Conservation (phyloP, 352 stramenopile genomes). For the Globisporangium middletonii region DNA sequence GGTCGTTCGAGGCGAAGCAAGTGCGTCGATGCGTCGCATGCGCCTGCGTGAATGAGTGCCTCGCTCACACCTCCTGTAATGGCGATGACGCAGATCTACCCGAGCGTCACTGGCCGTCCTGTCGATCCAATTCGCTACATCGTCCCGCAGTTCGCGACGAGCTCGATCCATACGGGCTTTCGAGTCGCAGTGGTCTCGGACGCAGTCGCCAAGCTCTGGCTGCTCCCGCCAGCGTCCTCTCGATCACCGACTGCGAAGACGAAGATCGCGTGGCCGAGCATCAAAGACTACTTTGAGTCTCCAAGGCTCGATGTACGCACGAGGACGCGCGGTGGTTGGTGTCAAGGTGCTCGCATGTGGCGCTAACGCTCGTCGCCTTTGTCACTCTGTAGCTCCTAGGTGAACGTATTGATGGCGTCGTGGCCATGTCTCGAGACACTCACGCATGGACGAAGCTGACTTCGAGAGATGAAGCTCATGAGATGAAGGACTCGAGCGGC, state of each 20-base stretch:
- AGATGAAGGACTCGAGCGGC: neutral
- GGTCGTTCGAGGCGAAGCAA: conserved; percentile 6
- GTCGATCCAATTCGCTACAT: conserved; percentile 28
- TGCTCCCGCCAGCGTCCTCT: conserved; percentile 2
- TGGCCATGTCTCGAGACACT: neutral
- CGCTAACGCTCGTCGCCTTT: too few species aligned
- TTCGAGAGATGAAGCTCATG: neutral
- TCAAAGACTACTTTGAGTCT: conserved; percentile 36
- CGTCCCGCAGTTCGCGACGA: conserved; percentile 10
- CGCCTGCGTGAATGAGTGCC: neutral
- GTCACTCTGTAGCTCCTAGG: neutral
- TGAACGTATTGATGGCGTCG: neutral
- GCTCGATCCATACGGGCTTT: conserved; percentile 8
- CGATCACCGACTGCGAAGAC: neutral
- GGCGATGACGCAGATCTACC: conserved; percentile 25
- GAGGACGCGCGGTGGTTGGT: too few species aligned
- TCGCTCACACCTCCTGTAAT: too few species aligned
- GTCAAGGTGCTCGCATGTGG: too few species aligned
- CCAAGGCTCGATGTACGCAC: conserved; percentile 16
- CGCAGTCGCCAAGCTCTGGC: conserved; percentile 24
- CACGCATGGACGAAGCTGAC: too few species aligned
- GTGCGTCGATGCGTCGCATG: neutral
- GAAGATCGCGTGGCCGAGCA: conserved; percentile 27
- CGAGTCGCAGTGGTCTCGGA: conserved; percentile 27
- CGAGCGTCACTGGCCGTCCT: conserved; percentile 18